These are phyloP conservation scores for Houttuynia cordata DNA, from an alignment of 164 flowering plant genomes.

Conservation along the genomic window DNA sequence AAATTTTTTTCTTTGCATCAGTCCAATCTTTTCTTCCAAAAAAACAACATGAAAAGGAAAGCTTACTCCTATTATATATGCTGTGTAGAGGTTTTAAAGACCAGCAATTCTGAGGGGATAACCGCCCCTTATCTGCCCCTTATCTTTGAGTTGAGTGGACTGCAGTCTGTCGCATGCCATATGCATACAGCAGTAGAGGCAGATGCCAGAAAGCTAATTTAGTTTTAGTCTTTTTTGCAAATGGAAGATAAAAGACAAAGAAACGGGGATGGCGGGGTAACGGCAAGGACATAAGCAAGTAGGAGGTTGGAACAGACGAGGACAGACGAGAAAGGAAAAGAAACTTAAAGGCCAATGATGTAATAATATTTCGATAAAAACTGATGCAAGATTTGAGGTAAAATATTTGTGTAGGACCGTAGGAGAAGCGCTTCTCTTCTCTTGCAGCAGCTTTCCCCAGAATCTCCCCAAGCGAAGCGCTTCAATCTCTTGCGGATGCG, in stretches of 20 bases:
- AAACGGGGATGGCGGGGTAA: neutral
- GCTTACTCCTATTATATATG: neutral
- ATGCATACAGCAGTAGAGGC: neutral
- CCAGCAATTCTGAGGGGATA: neutral
- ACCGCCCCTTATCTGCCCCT: constrained; percentile 5
- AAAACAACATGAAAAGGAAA: neutral
- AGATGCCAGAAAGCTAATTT: neutral
- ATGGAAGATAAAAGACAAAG: neutral
- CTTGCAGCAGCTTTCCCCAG: too few relatives aligned
- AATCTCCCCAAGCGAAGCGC: too few relatives aligned
- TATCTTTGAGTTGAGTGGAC: constrained; percentile 13
- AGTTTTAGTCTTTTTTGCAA: neutral
- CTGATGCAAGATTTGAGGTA: too few relatives aligned
- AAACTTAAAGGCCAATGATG: neutral
- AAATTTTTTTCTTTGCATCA: neutral
- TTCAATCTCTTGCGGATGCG: too few relatives aligned
- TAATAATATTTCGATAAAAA: too few relatives aligned
- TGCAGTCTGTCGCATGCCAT: neutral
- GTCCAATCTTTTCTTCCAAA: too few relatives aligned
- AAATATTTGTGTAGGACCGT: too few relatives aligned
- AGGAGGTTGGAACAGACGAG: neutral
- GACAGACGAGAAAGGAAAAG: neutral
- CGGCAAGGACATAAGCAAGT: neutral
- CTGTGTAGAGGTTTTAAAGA: neutral
- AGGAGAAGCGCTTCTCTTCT: too few relatives aligned